Conservation (phyloP, 2,329 filamentous ascomycete species). For the Podosphaera xanthii region DNA sequence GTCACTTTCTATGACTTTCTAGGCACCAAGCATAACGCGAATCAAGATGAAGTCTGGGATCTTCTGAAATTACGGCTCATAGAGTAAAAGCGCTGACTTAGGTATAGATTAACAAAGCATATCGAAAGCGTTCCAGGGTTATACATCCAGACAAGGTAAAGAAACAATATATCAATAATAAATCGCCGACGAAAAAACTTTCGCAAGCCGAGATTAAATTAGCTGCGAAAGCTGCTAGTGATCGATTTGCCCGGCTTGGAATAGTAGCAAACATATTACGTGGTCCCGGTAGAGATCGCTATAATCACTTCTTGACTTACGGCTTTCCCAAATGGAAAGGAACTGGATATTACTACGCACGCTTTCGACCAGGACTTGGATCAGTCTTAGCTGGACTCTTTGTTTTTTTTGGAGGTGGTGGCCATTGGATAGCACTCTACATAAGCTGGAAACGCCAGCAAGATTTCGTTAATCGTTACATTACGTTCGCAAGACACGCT, state of each 20-base stretch:
- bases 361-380: slow-evolving; percentile 76
- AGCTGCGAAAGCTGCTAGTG: slow-evolving; percentile 58
- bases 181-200: slow-evolving; percentile 35
- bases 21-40: slow-evolving; percentile 48
- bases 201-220: slow-evolving; percentile 52
- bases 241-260: slow-evolving; percentile 63
- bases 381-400: slow-evolving; percentile 67
- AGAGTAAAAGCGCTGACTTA: neutral
- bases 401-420: slow-evolving; percentile 57
- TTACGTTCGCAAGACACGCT: slow-evolving; percentile 64
- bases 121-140: slow-evolving; percentile 62
- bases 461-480: slow-evolving; percentile 80
- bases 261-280: slow-evolving; percentile 72
- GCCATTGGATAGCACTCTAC: slow-evolving; percentile 69
- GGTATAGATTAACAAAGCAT: slow-evolving; percentile 59
- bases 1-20: slow-evolving; percentile 91
- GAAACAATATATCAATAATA: slow-evolving; percentile 53
- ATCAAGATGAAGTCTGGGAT: slow-evolving; percentile 41
- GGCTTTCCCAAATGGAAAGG: slow-evolving; percentile 95
- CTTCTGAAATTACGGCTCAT: no score
- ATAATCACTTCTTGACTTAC: slow-evolving; percentile 81
- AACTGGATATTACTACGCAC: slow-evolving; percentile 92
- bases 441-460: slow-evolving; percentile 75
- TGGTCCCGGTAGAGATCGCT: slow-evolving; percentile 59
- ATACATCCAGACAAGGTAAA: slow-evolving; percentile 93